Base-by-base conservation (phyloP, 345 rosid species). In the Eucalyptus shirleyi region DNA sequence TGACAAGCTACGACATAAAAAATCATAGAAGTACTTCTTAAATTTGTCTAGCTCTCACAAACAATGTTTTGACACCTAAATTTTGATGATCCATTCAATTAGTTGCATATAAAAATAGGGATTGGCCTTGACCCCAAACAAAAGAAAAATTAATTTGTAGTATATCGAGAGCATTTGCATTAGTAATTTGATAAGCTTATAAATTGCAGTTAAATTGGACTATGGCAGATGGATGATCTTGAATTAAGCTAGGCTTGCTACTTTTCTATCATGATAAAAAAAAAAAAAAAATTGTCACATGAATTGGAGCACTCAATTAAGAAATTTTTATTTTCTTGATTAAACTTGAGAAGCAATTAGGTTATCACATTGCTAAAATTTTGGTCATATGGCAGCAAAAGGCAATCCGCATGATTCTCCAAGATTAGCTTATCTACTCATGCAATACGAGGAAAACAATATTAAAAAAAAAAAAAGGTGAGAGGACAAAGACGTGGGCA, bases 1-100 rank as follows among this genome's bases (percentile, higher is more conserved):
- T 28, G 32, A 28, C 5, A 0, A 1, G 69, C 0, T 30, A 65
- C 6, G 6, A 14, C 7, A 1, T 28, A 50, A 60, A 60, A 60
- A 60, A 3, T 1, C 14, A 60, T 60, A 28, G 0, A 30, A 60
- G 7, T 28, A 60, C 67, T 60, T 60, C 28, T 60, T 12, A 60
- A 60, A 60, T 28, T 28, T 60, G 32, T 60, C 17, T 13, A 60
- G n/a, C 67, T 60, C 32, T 28, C 67, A 26, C 1, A 0, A 60
- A 12, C 1, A 12, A 60, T 0, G 4, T 60, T 12, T 28, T 12
- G 67, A 28, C 2, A 28, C 15, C n/a, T 60, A 60, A 60, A 60
- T 12, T 28, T 60, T 60, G 4, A 6, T 28, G 7, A 60, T 26
- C 2, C 16, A 60, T 28, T 1, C 7, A 60, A 60, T 60, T 60